Conservation (phyloP, 2,329 filamentous ascomycete genomes). For the Fusarium secorum region DNA sequence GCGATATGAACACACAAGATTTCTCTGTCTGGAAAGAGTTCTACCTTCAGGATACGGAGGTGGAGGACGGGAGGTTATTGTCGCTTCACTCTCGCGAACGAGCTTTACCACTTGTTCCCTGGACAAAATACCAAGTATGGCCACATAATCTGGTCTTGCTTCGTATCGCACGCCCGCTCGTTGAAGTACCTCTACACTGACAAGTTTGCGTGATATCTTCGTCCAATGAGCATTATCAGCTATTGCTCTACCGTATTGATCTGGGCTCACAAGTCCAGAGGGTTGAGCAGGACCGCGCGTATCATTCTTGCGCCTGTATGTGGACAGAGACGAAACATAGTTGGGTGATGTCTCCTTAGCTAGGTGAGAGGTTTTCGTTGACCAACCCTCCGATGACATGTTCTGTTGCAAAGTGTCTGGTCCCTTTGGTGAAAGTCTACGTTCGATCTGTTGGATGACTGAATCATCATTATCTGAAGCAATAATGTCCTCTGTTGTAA, state of each 20-base stretch:
- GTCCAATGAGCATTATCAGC: constrained; percentile 65
- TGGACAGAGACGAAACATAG: too few species aligned
- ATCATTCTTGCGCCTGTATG: neutral
- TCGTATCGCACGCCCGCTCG: constrained; percentile 66
- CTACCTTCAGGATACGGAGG: neutral
- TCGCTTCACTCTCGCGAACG: constrained; percentile 52
- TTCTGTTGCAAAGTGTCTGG: neutral
- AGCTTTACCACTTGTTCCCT: constrained; percentile 58
- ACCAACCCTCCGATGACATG: neutral
- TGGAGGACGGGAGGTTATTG: neutral
- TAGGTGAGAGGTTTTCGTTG: neutral
- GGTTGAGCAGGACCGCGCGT: fast-evolving
- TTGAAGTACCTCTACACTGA: constrained; percentile 64
- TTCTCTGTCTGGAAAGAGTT: fast-evolving
- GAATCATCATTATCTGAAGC: neutral
- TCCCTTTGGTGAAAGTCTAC: neutral
- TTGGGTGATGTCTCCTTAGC: neutral
- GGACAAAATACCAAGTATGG: constrained; percentile 63
- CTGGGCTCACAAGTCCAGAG: neutral
- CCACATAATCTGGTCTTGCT: constrained; percentile 67
- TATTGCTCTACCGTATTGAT: constrained; percentile 51
- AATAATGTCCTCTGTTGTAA: neutral
- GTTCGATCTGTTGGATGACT: too few species aligned
- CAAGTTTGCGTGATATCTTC: constrained; percentile 59
- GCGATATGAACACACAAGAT: fast-evolving